Evolutionary conservation across 2,329 filamentous ascomycete genomes (phyloP), one percentile per base, ranked within the genome.

Genomic region (Penicillium digitatum): DNA sequence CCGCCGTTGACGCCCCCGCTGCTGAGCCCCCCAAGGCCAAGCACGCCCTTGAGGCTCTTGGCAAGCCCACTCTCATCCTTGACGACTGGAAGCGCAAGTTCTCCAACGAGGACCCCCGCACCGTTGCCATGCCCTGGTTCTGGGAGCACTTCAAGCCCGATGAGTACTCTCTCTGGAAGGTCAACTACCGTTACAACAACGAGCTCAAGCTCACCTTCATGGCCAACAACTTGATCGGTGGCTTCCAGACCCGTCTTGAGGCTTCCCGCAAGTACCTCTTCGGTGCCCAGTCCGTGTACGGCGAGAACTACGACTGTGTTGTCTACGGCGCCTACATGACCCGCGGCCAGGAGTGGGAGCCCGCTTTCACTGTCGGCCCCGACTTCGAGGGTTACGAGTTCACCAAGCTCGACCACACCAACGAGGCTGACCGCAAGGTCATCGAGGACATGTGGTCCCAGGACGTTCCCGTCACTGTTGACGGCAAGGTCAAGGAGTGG

Each of bases 11-110:
- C 27, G 18, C 42, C 27, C 85, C 87, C 54, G 82, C 86, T 54
- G 82, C 85, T 61, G 63, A 62, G 64, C 63, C 85, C 61, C 89
- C 90, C 72, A 97, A 96, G 87, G 79, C 92, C 74, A 99, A 97
- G 88, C 94, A 99, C 83, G 92, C 94, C 67, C 83, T 95, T 63
- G 93, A 96, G 77, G 76, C 84, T 65, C 88, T 97, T 53, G 85
- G 87, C 71, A 88, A 87, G 74, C 81, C 94, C 59, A 86, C 87
- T 55, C 84, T 96, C 72, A 82, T 88, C 67, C 84, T 99, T 55
- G 94, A 99, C 74, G 94, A 99, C 80, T 96, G 88, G 89, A 99
- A 99, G 88, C 91, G 94, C 73, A 87, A 90, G 78, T 99, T 95
- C 86, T 99, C 94, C 71, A 99, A 99, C 86, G 84, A 88, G 75